Evolutionary conservation across 140 eudicot species (phyloP), one percentile per base, ranked within the genome.

Genomic region (Stevia rebaudiana): DNA sequence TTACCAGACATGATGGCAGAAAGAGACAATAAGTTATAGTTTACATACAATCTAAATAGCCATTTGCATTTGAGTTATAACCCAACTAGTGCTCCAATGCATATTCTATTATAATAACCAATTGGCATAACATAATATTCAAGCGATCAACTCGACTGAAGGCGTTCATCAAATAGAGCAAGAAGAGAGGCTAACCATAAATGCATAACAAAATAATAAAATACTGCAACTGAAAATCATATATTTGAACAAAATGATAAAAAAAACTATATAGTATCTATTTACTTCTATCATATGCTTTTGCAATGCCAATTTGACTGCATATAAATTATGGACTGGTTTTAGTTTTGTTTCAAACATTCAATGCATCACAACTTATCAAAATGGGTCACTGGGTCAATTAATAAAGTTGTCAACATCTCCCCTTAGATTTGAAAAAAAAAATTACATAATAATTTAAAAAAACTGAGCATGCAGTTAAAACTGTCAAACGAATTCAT

Each of bases 381-480:
- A 46, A 65, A 15, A 63, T 10, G 41, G 24, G 37, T 36, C 65
- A 59, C 44, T 9, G 8, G 31, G 53, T 17, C 47, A 65, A 31
- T 40, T 47, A 18, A 65, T 2, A 65, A 11, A 47, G 59, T 65
- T 10, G 69, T 44, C 69, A 63, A 19, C 42, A 63, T 63, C 55
- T 43, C 69, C 69, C 15, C 19, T 12, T 25, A 63, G 44, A 63
- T 25, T 30, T 57, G n/a, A 42, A 54, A 23, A 42, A 54, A 23
- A 24, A 18, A 43, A 33, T 12, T 44, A 44, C 11, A 54, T 16
- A 11, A 43, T 28, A 63, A 8, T 24, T 28, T 2, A 28, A 25
- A 15, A 10, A 22, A 25, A 63, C 24, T 15, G 41, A 63, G 23
- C 48, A 23, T 17, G 4, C 21, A 36, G 10, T 28, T 46, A 58